Evolutionary conservation across 768 basidiomycete genomes (phyloP).

Genomic region (Tylopilus balloui): DNA sequence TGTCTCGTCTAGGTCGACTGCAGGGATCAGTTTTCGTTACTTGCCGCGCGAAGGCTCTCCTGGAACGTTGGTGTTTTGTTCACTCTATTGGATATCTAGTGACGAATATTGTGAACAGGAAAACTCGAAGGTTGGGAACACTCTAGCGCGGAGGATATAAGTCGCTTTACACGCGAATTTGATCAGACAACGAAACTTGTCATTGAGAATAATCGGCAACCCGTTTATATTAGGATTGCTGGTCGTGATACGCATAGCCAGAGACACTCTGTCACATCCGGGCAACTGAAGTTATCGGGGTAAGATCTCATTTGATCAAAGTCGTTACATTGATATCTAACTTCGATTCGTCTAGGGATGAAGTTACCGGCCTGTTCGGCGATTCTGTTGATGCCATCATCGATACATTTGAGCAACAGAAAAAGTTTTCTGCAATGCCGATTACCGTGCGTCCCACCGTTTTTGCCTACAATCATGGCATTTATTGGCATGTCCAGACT

Average conservation of each 20-base stretch:
- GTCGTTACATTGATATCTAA: too few relatives aligned
- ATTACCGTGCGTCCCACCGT: constrained; percentile 1
- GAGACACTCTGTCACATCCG: background rate
- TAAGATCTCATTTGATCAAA: background rate
- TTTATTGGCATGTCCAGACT: background rate
- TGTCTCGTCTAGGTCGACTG: background rate
- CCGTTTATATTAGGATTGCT: constrained; percentile 8
- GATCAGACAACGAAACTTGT: background rate
- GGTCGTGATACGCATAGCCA: background rate
- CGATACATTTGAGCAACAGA: constrained; percentile 9
- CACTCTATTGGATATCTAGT: background rate
- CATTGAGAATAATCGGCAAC: background rate
- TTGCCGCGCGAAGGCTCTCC: background rate
- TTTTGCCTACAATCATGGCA: too few relatives aligned
- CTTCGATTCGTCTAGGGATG: background rate
- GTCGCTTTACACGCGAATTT: background rate
- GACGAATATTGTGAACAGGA: background rate
- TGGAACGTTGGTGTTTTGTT: background rate
- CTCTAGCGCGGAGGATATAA: background rate
- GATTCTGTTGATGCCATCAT: constrained; percentile 10
- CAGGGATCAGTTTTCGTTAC: constrained; percentile 1
- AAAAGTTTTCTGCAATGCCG: background rate
- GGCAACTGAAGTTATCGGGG: constrained; percentile 14
- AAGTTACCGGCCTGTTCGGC: constrained; percentile 10
- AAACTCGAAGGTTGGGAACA: constrained; percentile 3